A percentile compares a stretch with the other conserved stretches of the same genome.
These are phyloP conservation scores for Fusarium phyllophilum DNA, from an alignment of 2,329 filamentous ascomycete species.

Conservation along the genomic window DNA sequence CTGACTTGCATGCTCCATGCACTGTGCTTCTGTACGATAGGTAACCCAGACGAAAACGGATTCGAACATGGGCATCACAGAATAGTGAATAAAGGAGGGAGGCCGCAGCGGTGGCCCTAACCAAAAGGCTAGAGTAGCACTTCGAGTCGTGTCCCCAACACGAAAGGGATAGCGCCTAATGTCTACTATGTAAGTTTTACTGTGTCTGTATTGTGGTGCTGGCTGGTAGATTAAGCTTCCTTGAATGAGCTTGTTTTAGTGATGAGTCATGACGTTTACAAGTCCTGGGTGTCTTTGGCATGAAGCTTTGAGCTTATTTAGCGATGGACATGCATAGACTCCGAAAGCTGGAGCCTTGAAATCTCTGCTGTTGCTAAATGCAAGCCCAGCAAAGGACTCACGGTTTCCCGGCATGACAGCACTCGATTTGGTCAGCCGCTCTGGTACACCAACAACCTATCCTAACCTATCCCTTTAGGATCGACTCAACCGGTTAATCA, in stretches of 20 bases:
- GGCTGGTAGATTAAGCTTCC: not conserved
- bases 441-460: not conserved
- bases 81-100: rapidly evolving
- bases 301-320: not conserved
- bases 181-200: not conserved
- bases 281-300: not conserved
- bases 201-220: too few species aligned
- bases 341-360: not conserved
- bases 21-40: too few species aligned
- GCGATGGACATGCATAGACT: rapidly evolving
- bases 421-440: not conserved
- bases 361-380: not conserved
- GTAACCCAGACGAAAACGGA: not conserved
- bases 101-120: not conserved
- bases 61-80: not conserved
- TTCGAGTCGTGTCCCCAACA: rapidly evolving
- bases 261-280: not conserved
- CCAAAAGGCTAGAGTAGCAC: not conserved
- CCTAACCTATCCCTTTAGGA: rapidly evolving
- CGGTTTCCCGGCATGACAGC: not conserved
- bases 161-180: not conserved
- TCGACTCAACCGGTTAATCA: not conserved
- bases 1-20: too few species aligned
- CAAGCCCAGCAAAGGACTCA: not conserved
- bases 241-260: not conserved